Conservation (phyloP, 768 basidiomycete genomes). For the Serendipita sp. region DNA sequence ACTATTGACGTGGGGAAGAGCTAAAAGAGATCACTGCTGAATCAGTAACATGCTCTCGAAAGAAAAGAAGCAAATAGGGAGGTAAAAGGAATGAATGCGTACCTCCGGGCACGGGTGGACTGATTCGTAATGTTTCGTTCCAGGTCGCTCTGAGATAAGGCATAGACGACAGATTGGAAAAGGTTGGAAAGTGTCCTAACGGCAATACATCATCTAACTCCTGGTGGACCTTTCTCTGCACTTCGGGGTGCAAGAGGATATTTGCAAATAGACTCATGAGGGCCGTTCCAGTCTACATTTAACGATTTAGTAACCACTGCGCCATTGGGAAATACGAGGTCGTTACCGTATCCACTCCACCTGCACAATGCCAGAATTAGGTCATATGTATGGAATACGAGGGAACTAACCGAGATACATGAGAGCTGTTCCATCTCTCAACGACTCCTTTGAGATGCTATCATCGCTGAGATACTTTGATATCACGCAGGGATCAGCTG, state of each 20-base stretch:
- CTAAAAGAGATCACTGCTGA: not conserved
- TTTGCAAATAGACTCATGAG: constrained; percentile 12
- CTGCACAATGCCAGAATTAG: not conserved
- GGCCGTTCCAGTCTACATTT: not conserved
- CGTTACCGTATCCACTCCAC: not conserved
- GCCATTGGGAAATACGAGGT: not conserved
- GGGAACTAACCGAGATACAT: not conserved
- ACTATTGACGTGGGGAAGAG: not conserved
- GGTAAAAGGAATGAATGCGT: not conserved
- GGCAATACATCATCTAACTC: constrained; percentile 15
- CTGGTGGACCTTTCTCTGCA: constrained; percentile 11
- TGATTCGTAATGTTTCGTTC: not conserved
- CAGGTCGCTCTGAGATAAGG: not conserved
- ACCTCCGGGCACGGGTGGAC: not conserved
- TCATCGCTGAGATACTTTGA: not conserved
- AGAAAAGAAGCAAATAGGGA: no score
- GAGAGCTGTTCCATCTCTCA: not conserved
- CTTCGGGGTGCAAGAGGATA: constrained; percentile 14
- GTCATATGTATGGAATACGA: not conserved
- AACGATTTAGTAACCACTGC: not conserved
- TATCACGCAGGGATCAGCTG: not conserved
- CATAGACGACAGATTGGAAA: not conserved
- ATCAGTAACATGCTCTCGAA: no score
- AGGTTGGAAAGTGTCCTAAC: no score
- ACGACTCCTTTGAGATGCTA: not conserved